Evolutionary conservation across 108 stramenopile species (phyloP), one percentile per base, ranked within the genome.

Genomic region (Cyclotella atomus): DNA sequence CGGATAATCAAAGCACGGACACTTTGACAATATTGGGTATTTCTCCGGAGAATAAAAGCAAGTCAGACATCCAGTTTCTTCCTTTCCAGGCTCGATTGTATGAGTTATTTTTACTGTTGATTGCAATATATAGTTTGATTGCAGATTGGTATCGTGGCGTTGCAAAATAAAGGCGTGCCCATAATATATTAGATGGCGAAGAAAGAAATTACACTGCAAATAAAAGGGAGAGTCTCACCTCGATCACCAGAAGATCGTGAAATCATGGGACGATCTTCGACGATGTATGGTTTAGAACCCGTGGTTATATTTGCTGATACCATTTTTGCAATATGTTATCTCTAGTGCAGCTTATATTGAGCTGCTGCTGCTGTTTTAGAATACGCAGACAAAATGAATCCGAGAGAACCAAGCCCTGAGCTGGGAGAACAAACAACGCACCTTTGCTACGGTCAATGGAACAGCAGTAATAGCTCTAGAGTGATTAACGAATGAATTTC

Each of bases 211-310:
- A 28, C 54, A 55, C 2, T 9, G 6, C 24, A 55, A 6, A n/a
- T n/a, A n/a, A n/a, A n/a, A n/a, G n/a, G n/a, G n/a, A n/a, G n/a
- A 9, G 28, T 6, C 78, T 73, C 38, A 75, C 75, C 53, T 70
- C 81, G 65, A 77, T 82, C 81, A 19, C 81, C 81, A 44, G 71
- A 70, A 41, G 72, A 70, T 43, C 84, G 45, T 19, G 84, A 85
- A 44, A 85, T 71, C 81, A 85, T 79, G 23, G 75, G 76, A 9
- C 84, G 66, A 74, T 85, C 84, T 67, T 82, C 84, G 49, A 85
- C 84, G 34, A 85, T 82, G 63, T 79, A 85, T 12, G 84, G 81
- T 43, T 81, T 76, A 32, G 62, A 59, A 23, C 76, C 80, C 29
- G 60, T 53, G 45, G 70, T 41, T 30, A 74, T 45, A 21, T 49